Evolutionary conservation across 2,329 filamentous ascomycete genomes (phyloP), one percentile per base, ranked within the genome.

Genomic region (Paraphaeosphaeria sporulosa): DNA sequence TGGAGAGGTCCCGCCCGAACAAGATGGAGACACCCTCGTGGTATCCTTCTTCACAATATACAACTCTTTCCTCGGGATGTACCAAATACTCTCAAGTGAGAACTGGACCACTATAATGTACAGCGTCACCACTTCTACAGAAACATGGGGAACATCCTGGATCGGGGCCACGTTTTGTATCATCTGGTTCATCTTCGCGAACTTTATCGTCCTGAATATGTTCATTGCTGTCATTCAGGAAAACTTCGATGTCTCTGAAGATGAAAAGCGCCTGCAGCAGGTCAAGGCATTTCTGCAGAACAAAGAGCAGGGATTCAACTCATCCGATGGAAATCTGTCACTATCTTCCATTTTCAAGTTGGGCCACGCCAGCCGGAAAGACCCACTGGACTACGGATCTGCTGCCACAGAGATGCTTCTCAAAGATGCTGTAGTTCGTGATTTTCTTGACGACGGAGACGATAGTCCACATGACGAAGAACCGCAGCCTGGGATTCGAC

Each of bases 141-240:
- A 84, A 10, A 71, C 74, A 6, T 87, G 84, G 66, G 84, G 89
- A 42, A 96, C 92, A n/a, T 87, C 91, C 9, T 98, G 95, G 94
- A 93, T 98, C 58, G 93, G 92, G 10, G 93, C 94, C 9, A 85
- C 92, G 1, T 97, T 99, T 70, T 85, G 97, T 68, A 92, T 97
- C 64, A 86, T 94, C 67, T 99, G 95, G 95, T 98, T 97, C 78
- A 95, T 97, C 59, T 85, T 99, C 46, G 86, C 93, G 6, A 97
- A 96, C 77, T 94, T 98, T 75, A 96, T 99, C 80, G 87, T 98
- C 63, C 82, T 99, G 81, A 99, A 98, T 75, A 99, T 99, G 95
- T 99, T 99, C 83, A 98, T 99, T 91, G 95, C 95, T 84, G 95
- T 99, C 80, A 99, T 99, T 66, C 95, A 99, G 78, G 95, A 99